These are phyloP conservation scores for Aspergillus neoniger DNA, from an alignment of 2,329 filamentous ascomycete genomes.

Conservation along the genomic window DNA sequence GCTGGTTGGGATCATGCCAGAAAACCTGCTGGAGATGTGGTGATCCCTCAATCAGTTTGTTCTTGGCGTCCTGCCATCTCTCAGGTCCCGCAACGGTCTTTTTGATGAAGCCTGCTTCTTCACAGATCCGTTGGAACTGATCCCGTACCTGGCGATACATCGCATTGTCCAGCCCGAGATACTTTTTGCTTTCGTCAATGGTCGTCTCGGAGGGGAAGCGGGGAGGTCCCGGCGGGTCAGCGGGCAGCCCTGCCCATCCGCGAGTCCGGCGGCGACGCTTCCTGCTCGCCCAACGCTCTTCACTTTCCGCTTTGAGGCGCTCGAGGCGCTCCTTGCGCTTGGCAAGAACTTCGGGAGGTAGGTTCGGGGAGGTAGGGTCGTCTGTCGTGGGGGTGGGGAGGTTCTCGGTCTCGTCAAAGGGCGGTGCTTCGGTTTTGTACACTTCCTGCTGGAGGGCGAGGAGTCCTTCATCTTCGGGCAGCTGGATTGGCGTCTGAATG, in stretches of 20 bases:
- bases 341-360: slow-evolving; percentile 52
- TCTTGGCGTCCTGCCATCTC: slow-evolving; percentile 71
- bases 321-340: slow-evolving; percentile 58
- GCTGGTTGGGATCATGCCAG: slow-evolving; percentile 58
- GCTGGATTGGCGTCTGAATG: slow-evolving; percentile 26
- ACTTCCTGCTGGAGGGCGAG: slow-evolving; percentile 44
- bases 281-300: slow-evolving; percentile 62
- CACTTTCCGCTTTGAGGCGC: slow-evolving; percentile 60
- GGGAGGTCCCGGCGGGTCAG: slow-evolving; percentile 67
- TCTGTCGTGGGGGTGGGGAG: slow-evolving; percentile 26
- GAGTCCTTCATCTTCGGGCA: slow-evolving; percentile 40
- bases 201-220: slow-evolving; percentile 82
- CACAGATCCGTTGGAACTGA: slow-evolving; percentile 70
- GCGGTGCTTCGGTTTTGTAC: slow-evolving; percentile 32
- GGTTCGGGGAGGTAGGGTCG: slow-evolving; percentile 28
- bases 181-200: slow-evolving; percentile 73
- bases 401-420: slow-evolving; percentile 30
- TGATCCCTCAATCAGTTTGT: slow-evolving; percentile 65
- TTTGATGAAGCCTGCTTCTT: slow-evolving; percentile 67
- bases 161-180: slow-evolving; percentile 63
- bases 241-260: slow-evolving; percentile 67
- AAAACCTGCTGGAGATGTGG: slow-evolving; percentile 65
- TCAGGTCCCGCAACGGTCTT: slow-evolving; percentile 75
- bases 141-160: slow-evolving; percentile 67
- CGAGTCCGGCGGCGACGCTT: slow-evolving; percentile 70